Percentiles rank a stretch among this genome's conserved stretches.
Conservation (phyloP, 2,329 filamentous ascomycete genomes). For the Penicillium frequentans region DNA sequence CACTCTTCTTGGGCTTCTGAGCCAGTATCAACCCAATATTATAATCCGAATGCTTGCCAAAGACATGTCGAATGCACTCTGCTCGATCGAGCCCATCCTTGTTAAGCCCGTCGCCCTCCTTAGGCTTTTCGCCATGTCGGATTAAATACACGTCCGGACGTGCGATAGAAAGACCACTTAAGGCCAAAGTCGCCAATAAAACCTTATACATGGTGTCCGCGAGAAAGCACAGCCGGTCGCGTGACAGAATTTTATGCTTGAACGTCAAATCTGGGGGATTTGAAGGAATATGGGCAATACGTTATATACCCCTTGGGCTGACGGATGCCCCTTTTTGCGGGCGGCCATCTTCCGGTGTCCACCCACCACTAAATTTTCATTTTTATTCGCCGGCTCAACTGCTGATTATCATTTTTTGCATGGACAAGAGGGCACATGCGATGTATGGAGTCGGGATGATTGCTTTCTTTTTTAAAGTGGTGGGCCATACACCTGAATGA, state of each 20-base stretch:
- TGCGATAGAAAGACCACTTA: not conserved
- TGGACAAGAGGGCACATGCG: not conserved
- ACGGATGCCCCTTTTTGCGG: not conserved
- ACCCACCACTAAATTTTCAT: not conserved
- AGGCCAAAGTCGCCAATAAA: not conserved
- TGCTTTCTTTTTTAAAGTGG: not conserved
- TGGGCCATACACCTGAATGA: not conserved
- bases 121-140: conserved; percentile 10
- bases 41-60: conserved; percentile 1
- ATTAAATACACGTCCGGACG: conserved; percentile 6
- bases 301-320: not conserved
- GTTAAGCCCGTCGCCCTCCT: conserved; percentile 2
- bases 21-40: conserved; percentile 10
- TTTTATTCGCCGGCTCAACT: not conserved
- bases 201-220: not conserved
- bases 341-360: not conserved
- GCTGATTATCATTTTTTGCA: not conserved
- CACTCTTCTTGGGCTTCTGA: conserved; percentile 5
- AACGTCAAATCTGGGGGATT: not conserved
- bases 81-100: conserved; percentile 2
- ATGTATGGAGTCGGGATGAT: not conserved
- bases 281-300: not conserved
- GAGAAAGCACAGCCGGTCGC: not conserved
- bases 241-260: not conserved
- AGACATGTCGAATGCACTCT: conserved; percentile 6